These are phyloP conservation scores for Schizophyllum commune DNA, from an alignment of 1,284 basidiomycete species.

Conservation along the genomic window DNA sequence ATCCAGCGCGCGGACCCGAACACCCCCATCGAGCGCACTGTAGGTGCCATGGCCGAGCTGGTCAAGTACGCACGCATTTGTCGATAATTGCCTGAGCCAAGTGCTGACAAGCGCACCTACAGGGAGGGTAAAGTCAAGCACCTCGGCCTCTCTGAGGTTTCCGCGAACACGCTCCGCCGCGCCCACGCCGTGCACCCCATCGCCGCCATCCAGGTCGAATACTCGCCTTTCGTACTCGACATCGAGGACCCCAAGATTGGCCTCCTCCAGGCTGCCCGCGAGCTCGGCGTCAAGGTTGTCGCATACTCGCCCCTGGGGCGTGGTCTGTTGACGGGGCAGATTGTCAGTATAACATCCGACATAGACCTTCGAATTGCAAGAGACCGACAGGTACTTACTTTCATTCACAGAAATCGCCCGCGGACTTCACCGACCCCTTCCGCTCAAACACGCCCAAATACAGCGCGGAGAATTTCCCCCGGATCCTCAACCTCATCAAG, in stretches of 20 bases:
- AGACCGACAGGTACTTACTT: no score
- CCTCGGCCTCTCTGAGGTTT: background rate
- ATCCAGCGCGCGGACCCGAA: background rate
- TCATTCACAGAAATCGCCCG: slow-evolving; percentile 30
- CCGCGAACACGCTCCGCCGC: slow-evolving; percentile 34
- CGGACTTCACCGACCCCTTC: slow-evolving; percentile 47
- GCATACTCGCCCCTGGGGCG: slow-evolving; percentile 37
- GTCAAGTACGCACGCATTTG: background rate
- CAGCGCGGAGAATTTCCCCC: slow-evolving; percentile 44
- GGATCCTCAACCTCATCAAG: slow-evolving; percentile 45
- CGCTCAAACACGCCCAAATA: slow-evolving; percentile 29
- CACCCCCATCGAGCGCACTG: slow-evolving; percentile 1
- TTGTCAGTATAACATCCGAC: slow-evolving; percentile 15
- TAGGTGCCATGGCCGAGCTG: slow-evolving; percentile 1
- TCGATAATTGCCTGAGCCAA: background rate
- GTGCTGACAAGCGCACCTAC: background rate
- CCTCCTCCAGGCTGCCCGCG: slow-evolving; percentile 28
- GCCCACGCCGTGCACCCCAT: slow-evolving; percentile 43
- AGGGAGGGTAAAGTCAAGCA: slow-evolving; percentile 1
- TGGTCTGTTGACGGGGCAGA: slow-evolving; percentile 33
- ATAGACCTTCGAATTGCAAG: background rate
- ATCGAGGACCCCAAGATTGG: slow-evolving; percentile 32
- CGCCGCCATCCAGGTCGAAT: slow-evolving; percentile 44
- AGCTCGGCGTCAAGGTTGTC: slow-evolving; percentile 28
- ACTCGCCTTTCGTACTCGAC: slow-evolving; percentile 40